Conservation (phyloP, 2,329 filamentous ascomycete species). For the Lojkania enalia region DNA sequence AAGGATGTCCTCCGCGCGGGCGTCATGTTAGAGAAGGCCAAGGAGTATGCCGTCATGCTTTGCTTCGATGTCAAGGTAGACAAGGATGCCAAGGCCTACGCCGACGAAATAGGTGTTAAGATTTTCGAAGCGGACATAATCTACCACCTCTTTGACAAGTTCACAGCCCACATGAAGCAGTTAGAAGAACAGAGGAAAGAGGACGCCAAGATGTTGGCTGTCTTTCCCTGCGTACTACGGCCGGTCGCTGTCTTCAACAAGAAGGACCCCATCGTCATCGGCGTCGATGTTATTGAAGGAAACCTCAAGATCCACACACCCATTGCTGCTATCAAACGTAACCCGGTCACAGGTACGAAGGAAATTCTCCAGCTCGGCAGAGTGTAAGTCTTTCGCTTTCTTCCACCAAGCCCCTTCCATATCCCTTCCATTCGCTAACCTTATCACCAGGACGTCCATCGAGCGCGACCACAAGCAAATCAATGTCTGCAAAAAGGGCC, state of each 20-base stretch:
- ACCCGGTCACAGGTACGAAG: constrained; percentile 76
- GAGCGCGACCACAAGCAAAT: constrained; percentile 98
- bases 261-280: constrained; percentile 90
- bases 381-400: constrained; percentile 69
- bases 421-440: constrained; percentile 21
- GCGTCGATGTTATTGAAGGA: constrained; percentile 93
- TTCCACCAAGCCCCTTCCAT: not conserved
- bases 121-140: constrained; percentile 99
- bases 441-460: constrained; percentile 73
- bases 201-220: constrained; percentile 90
- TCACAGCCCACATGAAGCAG: constrained; percentile 91
- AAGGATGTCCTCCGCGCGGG: constrained; percentile 93
- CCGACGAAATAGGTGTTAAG: constrained; percentile 92
- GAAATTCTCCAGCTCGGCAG: constrained; percentile 84
- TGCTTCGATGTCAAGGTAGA: constrained; percentile 99
- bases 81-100: constrained; percentile 89
- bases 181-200: constrained; percentile 92
- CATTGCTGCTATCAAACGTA: constrained; percentile 82
- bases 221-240: constrained; percentile 92
- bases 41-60: constrained; percentile 97
- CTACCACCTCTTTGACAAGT: constrained; percentile 96
- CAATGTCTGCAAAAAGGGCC: constrained; percentile 87
- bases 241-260: constrained; percentile 98
- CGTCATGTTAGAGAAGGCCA: constrained; percentile 93
- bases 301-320: constrained; percentile 85